phyloP scores from a whole-genome alignment of 768 basidiomycete species.

The Vararia minispora region DNA sequence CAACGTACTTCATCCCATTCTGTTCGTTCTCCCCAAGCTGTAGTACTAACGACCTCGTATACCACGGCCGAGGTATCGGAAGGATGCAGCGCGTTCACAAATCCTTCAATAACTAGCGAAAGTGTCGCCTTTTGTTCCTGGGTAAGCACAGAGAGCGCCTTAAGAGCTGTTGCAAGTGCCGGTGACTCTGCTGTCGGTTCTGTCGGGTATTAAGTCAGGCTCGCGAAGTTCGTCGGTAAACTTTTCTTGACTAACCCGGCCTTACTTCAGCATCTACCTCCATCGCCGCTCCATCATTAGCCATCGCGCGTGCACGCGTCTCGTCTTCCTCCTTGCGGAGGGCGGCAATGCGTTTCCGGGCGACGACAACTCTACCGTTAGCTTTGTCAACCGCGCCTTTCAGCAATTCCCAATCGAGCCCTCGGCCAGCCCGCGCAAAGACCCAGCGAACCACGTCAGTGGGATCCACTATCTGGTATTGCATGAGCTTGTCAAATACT shows the following conservation, averaged over 20 bases:
- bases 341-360: conserved; percentile 58
- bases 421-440: conserved; percentile 47
- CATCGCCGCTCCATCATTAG: conserved; percentile 40
- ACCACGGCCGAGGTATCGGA: conserved; percentile 46
- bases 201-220: conserved; percentile 9
- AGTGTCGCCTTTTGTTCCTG: conserved; percentile 69
- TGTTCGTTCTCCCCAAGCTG: conserved; percentile 59
- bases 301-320: conserved; percentile 64
- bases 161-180: conserved; percentile 57
- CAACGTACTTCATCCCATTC: conserved; percentile 68
- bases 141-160: conserved; percentile 64
- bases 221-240: background rate
- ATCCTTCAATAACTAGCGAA: conserved; percentile 63
- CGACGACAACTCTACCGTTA: conserved; percentile 75
- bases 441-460: conserved; percentile 84
- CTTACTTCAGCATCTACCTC: conserved; percentile 71
- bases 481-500: conserved; percentile 96
- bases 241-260: conserved; percentile 30
- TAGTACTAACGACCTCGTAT: conserved; percentile 46
- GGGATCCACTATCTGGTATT: conserved; percentile 95
- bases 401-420: conserved; percentile 80
- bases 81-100: conserved; percentile 31
- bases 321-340: conserved; percentile 87
- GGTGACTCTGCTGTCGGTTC: conserved; percentile 50
- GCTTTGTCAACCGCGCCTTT: conserved; percentile 81